These are phyloP conservation scores for Phytophthora nicotianae DNA, from an alignment of 352 stramenopile species.

Conservation along the genomic window DNA sequence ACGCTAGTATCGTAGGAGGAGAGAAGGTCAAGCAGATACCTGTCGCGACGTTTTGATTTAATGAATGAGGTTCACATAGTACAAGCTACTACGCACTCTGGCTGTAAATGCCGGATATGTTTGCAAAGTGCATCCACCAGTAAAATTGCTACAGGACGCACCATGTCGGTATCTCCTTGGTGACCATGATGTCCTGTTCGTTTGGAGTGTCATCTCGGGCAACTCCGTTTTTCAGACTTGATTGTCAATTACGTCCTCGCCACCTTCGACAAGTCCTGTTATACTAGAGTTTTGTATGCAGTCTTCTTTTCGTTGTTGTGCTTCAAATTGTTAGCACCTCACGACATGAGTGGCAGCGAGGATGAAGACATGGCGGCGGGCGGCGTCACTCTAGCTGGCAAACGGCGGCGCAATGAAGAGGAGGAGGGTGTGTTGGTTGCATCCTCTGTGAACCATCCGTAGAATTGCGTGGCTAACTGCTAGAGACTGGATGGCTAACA, in stretches of 20 bases:
- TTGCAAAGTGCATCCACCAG: no score
- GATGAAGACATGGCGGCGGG: slow-evolving; percentile 12
- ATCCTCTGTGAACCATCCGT: background rate
- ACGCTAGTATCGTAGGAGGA: slow-evolving; percentile 2
- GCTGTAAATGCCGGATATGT: no score
- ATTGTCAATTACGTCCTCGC: no score
- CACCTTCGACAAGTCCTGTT: background rate
- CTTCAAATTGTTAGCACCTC: background rate
- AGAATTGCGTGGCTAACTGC: slow-evolving; percentile 5
- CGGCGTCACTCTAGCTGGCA: slow-evolving; percentile 9
- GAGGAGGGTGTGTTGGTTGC: slow-evolving; percentile 18
- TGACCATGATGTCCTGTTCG: no score
- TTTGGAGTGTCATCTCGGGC: no score
- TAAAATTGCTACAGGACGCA: no score
- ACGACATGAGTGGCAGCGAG: slow-evolving; percentile 28
- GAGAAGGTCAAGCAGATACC: slow-evolving; percentile 1
- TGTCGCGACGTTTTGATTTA: slow-evolving; percentile 4
- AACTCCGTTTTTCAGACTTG: no score
- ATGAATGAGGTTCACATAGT: slow-evolving; percentile 22
- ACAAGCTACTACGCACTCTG: no score
- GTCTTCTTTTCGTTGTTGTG: slow-evolving; percentile 8
- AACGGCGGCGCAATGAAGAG: slow-evolving; percentile 25
- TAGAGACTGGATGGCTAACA: slow-evolving; percentile 10
- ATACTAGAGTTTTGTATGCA: slow-evolving; percentile 27
- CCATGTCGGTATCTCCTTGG: no score